Evolutionary conservation across 2,329 filamentous ascomycete genomes (phyloP), one percentile per base, ranked within the genome.

Genomic region (Hirsutella minnesotensis): DNA sequence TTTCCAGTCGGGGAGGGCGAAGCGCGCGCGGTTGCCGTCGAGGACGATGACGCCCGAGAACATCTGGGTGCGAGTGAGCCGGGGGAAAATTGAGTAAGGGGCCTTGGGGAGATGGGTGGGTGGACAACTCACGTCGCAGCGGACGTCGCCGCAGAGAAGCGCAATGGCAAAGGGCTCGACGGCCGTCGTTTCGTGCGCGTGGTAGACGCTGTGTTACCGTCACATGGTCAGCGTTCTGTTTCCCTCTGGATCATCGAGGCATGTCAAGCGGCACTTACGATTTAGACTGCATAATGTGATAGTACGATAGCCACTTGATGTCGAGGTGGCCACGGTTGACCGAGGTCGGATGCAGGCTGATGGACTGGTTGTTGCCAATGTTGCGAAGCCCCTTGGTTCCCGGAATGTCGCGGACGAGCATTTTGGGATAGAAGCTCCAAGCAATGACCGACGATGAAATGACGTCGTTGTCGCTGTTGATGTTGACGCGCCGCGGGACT

Each of bases 271-370:
- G 2, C 8, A 40, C 68, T 73, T 75, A 73, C 81, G 86, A 66
- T 69, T 82, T 88, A 3, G 84, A 83, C 61, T 95, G 89, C 86
- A 96, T 94, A 49, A 96, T 95, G 59, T 94, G 85, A 65, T 96
- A 96, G 61, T 95, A 98, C 1, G 86, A 92, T 37, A 98, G 67
- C 79, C 86, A 96, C 55, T 80, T 82, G 33, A 88, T 67, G 34
- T 79, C 76, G 38, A 70, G 67, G 46, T 69, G 69, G 8, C 71
- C 75, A 56, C 88, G 88, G 61, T 96, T 96, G 50, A 98, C 86
- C 1, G 87, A 94, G 1, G 83, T 85, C 1, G 88, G 85, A 51
- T 94, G 87, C 18, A 98, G 68, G 44, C 80, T 87, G 52, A 98
- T 88, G 37, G 77, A 75, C 61, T 96, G 90, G 58, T 94, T 95